Base-by-base conservation (phyloP, 1,284 basidiomycete genomes). In the Sanghuangporus weigelae region DNA sequence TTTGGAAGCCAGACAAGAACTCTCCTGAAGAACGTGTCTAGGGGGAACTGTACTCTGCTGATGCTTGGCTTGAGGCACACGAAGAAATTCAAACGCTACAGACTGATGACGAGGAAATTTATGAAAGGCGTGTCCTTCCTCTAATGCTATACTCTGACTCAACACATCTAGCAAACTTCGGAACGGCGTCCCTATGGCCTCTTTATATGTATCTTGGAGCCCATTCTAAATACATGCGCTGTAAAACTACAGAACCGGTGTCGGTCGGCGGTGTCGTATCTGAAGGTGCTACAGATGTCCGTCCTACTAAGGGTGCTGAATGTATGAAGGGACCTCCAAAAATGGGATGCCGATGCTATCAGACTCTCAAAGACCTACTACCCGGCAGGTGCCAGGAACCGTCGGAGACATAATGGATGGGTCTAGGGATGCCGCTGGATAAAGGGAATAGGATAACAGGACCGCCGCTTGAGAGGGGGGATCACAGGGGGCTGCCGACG, bases 101-200 rank as follows among this genome's bases (percentile, higher is more conserved):
- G 5, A 35, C 11, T 10, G 26, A 35, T 16, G 53, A 56, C 14
- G 7, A 42, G 0, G 44, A 4, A 63, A 69, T 2, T 66, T 77
- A n/a, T n/a, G n/a, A n/a, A n/a, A n/a, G n/a, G n/a, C n/a, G n/a
- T 8, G 68, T 68, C 1, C 66, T 64, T 0, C 55, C 78, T 3
- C 73, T 76, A 70, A 74, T 76, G 71, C 46, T 77, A 6, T 76
- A 71, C 66, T 78, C 76, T 0, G 76, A 78, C 63, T 67, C 70
- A 3, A 77, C 73, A 1, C 75, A 74, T 36, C 68, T 76, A 7
- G 66, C 76, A 12, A 67, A 67, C 23, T 77, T 77, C 66, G 73
- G 74, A 0, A 69, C 23, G 12, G 71, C 71, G 0, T 69, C 70
- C 11, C 63, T 75, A 1, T 77, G 73, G 73, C 76, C 74, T 0